These are phyloP conservation scores for Ramaria rubella DNA, from an alignment of 768 basidiomycete genomes.

Conservation along the genomic window DNA sequence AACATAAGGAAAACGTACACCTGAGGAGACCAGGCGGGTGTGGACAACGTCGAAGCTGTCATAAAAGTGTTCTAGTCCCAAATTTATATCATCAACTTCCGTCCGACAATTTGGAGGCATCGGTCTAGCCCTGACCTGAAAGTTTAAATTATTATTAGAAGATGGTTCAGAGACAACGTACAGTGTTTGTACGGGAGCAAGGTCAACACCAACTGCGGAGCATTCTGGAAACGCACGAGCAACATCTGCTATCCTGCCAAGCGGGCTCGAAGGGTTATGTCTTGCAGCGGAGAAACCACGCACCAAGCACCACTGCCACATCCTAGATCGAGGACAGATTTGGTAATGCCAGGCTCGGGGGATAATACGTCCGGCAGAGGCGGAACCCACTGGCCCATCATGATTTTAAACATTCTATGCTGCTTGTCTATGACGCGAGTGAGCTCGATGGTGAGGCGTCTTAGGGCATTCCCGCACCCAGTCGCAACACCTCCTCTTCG, in stretches of 20 bases:
- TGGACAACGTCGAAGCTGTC: slow-evolving; percentile 74
- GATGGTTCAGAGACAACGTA: slow-evolving; percentile 11
- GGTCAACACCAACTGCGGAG: slow-evolving; percentile 49
- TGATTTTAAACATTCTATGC: slow-evolving; percentile 53
- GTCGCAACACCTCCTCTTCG: slow-evolving; percentile 64
- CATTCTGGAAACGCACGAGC: slow-evolving; percentile 67
- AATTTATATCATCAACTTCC: slow-evolving; percentile 80
- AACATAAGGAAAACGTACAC: slow-evolving; percentile 38
- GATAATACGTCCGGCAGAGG: slow-evolving; percentile 52
- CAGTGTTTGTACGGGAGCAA: not conserved
- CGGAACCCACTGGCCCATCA: slow-evolving; percentile 64
- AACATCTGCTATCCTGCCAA: slow-evolving; percentile 63
- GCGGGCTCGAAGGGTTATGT: slow-evolving; percentile 9
- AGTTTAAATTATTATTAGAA: slow-evolving; percentile 15
- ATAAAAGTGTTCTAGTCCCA: slow-evolving; percentile 77
- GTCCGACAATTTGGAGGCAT: slow-evolving; percentile 75
- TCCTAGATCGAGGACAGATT: slow-evolving; percentile 66
- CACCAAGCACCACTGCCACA: slow-evolving; percentile 78
- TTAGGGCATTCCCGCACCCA: slow-evolving; percentile 38
- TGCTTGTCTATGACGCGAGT: slow-evolving; percentile 49
- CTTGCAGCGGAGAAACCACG: slow-evolving; percentile 14
- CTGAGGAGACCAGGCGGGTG: slow-evolving; percentile 62
- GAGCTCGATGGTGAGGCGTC: slow-evolving; percentile 6
- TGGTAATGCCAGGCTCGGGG: slow-evolving; percentile 49
- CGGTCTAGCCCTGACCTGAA: slow-evolving; percentile 30